phyloP scores from a whole-genome alignment of 495 filamentous ascomycete genomes.

The Daldinia childiae region DNA sequence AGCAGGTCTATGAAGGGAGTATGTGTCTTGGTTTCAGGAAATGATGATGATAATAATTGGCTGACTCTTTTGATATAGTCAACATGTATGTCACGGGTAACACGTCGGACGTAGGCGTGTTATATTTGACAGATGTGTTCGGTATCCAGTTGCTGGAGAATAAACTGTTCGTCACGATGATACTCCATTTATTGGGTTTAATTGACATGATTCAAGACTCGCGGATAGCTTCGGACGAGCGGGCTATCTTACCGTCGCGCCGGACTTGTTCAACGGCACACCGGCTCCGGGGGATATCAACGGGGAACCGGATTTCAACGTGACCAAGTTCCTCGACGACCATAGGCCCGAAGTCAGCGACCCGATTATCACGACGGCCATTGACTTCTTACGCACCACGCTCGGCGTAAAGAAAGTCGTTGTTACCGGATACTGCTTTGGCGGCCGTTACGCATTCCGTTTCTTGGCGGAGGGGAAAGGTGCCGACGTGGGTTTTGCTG shows the following conservation, averaged over 20 bases:
- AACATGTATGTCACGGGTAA: conserved; percentile 52
- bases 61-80: conserved; percentile 37
- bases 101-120: conserved; percentile 55
- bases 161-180: conserved; percentile 60
- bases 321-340: conserved; percentile 62
- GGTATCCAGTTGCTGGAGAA: conserved; percentile 69
- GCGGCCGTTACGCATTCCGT: conserved; percentile 57
- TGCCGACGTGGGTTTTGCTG: conserved; percentile 70
- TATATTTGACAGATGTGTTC: conserved; percentile 69
- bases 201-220: conserved; percentile 52
- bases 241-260: conserved; percentile 77
- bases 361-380: conserved; percentile 66
- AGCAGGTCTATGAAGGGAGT: conserved; percentile 46
- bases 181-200: not conserved
- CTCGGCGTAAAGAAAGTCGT: conserved; percentile 71
- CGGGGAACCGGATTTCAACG: conserved; percentile 62
- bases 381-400: conserved; percentile 66
- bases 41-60: not conserved
- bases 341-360: conserved; percentile 67
- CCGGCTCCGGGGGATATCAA: conserved; percentile 58
- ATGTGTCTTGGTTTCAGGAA: conserved; percentile 5
- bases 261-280: conserved; percentile 77
- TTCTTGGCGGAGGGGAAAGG: conserved; percentile 54
- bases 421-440: conserved; percentile 72
- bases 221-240: conserved; percentile 80